Evolutionary conservation across 371 early-diverging fungal species (phyloP).

Genomic region (Saksenaea oblongispora): DNA sequence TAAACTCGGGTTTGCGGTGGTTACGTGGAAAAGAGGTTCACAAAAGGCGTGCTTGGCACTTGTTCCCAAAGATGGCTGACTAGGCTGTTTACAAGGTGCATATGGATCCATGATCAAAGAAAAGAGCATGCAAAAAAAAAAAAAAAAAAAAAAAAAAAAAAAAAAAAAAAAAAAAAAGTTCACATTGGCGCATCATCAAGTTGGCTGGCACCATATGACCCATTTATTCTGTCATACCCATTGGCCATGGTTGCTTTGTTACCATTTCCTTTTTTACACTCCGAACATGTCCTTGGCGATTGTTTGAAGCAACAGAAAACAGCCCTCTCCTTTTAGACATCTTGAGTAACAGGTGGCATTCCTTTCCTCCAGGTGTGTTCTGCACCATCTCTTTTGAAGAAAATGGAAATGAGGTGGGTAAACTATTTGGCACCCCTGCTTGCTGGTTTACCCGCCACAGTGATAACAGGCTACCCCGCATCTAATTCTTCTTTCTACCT

Average conservation of each 20-base stretch:
- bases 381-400: too few relatives aligned
- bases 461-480: too few relatives aligned
- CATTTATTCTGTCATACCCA: background rate
- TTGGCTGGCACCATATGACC: constrained; percentile 1
- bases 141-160: background rate
- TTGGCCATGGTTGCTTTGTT: background rate
- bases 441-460: too few relatives aligned
- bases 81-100: background rate
- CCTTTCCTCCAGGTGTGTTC: too few relatives aligned
- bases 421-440: too few relatives aligned
- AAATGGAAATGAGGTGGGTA: too few relatives aligned
- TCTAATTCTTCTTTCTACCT: too few relatives aligned
- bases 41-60: background rate
- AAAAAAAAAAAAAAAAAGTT: background rate
- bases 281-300: too few relatives aligned
- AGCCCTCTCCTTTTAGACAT: too few relatives aligned
- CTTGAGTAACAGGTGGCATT: too few relatives aligned
- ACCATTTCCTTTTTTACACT: background rate
- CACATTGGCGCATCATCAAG: background rate
- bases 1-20: background rate
- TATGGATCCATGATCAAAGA: background rate
- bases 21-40: background rate
- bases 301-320: too few relatives aligned
- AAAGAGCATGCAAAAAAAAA: background rate
- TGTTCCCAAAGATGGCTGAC: background rate